phyloP scores from a whole-genome alignment of 345 rosid genomes.

The Excoecaria cochinchinensis region DNA sequence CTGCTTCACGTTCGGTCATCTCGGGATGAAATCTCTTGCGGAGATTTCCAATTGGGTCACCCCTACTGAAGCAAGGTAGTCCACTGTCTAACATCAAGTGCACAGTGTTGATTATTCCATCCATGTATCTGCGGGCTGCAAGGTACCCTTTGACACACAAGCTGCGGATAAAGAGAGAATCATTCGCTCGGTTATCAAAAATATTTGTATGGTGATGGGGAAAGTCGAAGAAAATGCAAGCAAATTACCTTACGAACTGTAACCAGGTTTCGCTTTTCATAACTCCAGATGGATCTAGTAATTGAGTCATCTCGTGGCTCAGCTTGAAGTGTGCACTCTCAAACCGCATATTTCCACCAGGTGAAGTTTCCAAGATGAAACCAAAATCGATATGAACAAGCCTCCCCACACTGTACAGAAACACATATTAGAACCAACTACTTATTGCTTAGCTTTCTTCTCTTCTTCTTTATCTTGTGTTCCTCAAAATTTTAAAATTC shows the following conservation, averaged over 20 bases:
- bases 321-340: conserved; percentile 98
- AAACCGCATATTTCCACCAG: conserved; percentile 95
- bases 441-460: not conserved
- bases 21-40: conserved; percentile 96
- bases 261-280: conserved; percentile 95
- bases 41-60: conserved; percentile 94
- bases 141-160: conserved; percentile 91
- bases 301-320: conserved; percentile 99
- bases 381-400: conserved; percentile 99
- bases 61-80: conserved; percentile 92
- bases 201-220: not conserved
- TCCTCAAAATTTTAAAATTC: conserved; percentile 4
- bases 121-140: conserved; percentile 84
- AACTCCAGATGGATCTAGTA: conserved; percentile 83
- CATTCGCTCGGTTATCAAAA: not conserved
- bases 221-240: not conserved
- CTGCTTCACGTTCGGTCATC: conserved; percentile 97
- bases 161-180: conserved; percentile 34
- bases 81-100: conserved; percentile 95
- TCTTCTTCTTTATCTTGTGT: not conserved
- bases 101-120: conserved; percentile 84
- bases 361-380: conserved; percentile 90
- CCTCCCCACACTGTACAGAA: conserved; percentile 66
- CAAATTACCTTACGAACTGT: conserved; percentile 66
- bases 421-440: conserved; percentile 2